Base-by-base conservation (phyloP, 2,329 filamentous ascomycete genomes). In the Kalmusia sp. region DNA sequence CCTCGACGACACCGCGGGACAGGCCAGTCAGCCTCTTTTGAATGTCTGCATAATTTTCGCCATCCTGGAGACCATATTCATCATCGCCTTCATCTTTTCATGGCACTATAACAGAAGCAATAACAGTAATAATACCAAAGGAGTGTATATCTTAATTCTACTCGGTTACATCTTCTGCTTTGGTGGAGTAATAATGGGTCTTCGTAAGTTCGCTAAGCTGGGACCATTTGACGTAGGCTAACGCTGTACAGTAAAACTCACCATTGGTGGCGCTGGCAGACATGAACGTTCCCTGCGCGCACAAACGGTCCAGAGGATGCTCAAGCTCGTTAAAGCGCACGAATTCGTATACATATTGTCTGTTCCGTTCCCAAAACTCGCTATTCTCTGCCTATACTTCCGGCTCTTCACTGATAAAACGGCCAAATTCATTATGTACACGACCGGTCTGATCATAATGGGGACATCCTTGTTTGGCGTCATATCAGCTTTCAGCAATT, bases 21-120 rank as follows among this genome's bases (percentile, higher is more conserved):
- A 34, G 15, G 33, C 44, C n/a, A 53, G 58, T 27, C 54, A 55
- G 28, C 52, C 58, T n/a, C 34, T 63, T 30, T 24, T 63, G 19
- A 58, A 63, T 35, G 52, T 63, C 21, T 63, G 58, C 58, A 62
- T 64, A 21, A 49, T 43, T 9, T 59, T 64, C 47, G 59, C 59
- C 7, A 52, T 61, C n/a, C 37, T 63, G 3, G 59, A 63, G 33
- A 63, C 62, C 2, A 47, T 61, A 25, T 61, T 64, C 40, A 49
- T 64, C 22, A 54, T 57, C 25, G 50, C 54, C 2, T 64, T 63
- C 44, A 31, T 63, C 24, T 52, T 63, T 9, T 64, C 62, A 6
- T 59, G 59, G 60, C 52, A 61, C 37, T 57, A 52, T 48, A 64
- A 63, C 46, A 55, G 30, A 19, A 40, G 33, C 17, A 52, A 47